These are phyloP conservation scores for Pneumocystis sp. DNA, from an alignment of 1,139 yeast genomes.

Conservation along the genomic window DNA sequence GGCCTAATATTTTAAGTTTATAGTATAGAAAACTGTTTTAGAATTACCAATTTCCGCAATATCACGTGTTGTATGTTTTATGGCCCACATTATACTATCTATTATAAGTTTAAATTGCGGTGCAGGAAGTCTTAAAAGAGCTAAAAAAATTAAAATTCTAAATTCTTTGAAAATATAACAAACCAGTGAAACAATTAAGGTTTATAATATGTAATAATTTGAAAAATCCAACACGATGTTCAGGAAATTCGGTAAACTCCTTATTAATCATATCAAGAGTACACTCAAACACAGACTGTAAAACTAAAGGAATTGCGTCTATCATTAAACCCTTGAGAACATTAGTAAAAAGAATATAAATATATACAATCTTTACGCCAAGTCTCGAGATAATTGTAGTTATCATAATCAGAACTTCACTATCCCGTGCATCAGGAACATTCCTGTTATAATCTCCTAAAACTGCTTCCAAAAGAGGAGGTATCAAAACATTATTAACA, in stretches of 20 bases:
- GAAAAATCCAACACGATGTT: conserved; percentile 92
- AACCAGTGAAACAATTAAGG: conserved; percentile 51
- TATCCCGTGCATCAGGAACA: conserved; percentile 95
- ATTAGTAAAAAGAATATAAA: neutral
- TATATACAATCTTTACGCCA: conserved; percentile 29
- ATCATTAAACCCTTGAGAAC: conserved; percentile 46
- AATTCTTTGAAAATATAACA: neutral
- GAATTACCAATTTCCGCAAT: conserved; percentile 12
- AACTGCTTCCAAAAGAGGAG: conserved; percentile 71
- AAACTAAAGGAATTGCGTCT: conserved; percentile 71
- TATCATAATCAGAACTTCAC: conserved; percentile 91
- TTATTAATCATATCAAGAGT: conserved; percentile 90
- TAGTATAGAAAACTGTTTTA: conserved; percentile 50
- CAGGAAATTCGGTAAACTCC: conserved; percentile 93
- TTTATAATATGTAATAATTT: conserved; percentile 77
- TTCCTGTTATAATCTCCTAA: conserved; percentile 77
- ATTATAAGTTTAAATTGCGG: conserved; percentile 82
- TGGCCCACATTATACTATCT: conserved; percentile 94
- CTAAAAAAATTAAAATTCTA: conserved; percentile 21
- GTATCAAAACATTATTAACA: conserved; percentile 68
- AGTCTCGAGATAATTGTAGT: conserved; percentile 77
- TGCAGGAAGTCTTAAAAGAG: conserved; percentile 75
- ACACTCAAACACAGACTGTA: conserved; percentile 86
- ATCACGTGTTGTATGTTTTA: conserved; percentile 77
- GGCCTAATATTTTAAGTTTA: conserved; percentile 43